Base-by-base conservation (phyloP, 192 early-diverging fungal species). In the Gryganskiella cystojenkinii region DNA sequence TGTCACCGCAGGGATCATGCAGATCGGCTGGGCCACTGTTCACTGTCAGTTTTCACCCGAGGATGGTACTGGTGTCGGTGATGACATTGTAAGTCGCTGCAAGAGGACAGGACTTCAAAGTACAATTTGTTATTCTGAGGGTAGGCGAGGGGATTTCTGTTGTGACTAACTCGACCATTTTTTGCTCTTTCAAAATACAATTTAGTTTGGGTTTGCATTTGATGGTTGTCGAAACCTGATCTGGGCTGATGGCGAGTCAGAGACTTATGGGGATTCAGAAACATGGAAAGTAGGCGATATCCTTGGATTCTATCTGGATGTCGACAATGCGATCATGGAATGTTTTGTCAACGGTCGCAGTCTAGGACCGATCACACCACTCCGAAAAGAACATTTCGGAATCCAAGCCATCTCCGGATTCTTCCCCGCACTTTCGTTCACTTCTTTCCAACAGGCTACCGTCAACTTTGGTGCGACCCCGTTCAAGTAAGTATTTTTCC, bases 41-140 rank as follows among this genome's bases (percentile, higher is more conserved):
- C 72, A 83, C 30, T 89, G 89, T 47, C 72, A 64, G 15, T 93
- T 92, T 51, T 89, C 91, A 31, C 92, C 92, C 6, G 92, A 95
- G 54, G 91, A 91, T 40, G 94, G 94, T 14, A 84, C 85, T 37
- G 94, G 93, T 19, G 83, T 95, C 20, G 93, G 93, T 4, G 92
- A 86, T 47, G 85, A 85, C 53, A 61, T 82, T 52, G 85, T 89
- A 80, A 79, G 75, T 70, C n/a, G n/a, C n/a, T n/a, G n/a, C n/a
- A n/a, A n/a, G n/a, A n/a, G n/a, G n/a, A n/a, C n/a, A n/a, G n/a
- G n/a, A n/a, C n/a, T n/a, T n/a, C n/a, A n/a, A n/a, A n/a, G n/a
- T n/a, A n/a, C n/a, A n/a, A n/a, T n/a, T n/a, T n/a, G n/a, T n/a
- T n/a, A n/a, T n/a, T n/a, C n/a, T 9, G 42, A 47, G 25, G 7